Evolutionary conservation across 306 rosid species (phyloP), one percentile per base, ranked within the genome.

Genomic region (Fragaria iinumae): DNA sequence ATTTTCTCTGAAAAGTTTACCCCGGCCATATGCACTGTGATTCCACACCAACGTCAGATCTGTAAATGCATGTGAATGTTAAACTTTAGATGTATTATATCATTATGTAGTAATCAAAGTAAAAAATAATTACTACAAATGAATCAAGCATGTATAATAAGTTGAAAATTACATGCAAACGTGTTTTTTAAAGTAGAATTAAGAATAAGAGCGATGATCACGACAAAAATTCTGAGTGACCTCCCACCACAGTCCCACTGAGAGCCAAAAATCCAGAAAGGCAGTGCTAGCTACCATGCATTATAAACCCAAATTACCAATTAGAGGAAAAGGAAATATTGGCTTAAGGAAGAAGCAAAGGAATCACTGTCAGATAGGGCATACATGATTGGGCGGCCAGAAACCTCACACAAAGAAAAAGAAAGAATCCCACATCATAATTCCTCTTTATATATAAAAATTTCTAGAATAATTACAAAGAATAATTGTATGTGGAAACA

Each of bases 321-420:
- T 82, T 80, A 77, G 85, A 77, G 86, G 92, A 34, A 71, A 86
- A 82, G 74, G 80, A 85, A 77, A 78, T 38, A 87, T 76, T 92
- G 92, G 93, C 96, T 87, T 89, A 86, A 88, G 92, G 83, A 83
- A 87, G 93, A 90, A 92, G 92, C 92, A 90, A 89, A 66, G 82
- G 88, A 86, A 86, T 86, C 89, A 71, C 81, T 92, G 88, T 83
- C 73, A 66, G 73, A 50, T 60, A 76, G 72, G 71, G 76, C 86
- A 86, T 63, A 81, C 67, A 56, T 75, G 86, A 84, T 68, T 83
- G 90, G 83, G 87, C 81, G 80, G 87, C 81, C 80, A 81, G 10
- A 83, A 79, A 62, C 75, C 75, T 83, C 77, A 75, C 45, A 60
- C 8, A 18, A 59, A 27, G 11, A 12, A 53, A 53, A 74, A 16